Conservation (phyloP, 2,329 filamentous ascomycete species). For the Grosmannia clavigera region DNA sequence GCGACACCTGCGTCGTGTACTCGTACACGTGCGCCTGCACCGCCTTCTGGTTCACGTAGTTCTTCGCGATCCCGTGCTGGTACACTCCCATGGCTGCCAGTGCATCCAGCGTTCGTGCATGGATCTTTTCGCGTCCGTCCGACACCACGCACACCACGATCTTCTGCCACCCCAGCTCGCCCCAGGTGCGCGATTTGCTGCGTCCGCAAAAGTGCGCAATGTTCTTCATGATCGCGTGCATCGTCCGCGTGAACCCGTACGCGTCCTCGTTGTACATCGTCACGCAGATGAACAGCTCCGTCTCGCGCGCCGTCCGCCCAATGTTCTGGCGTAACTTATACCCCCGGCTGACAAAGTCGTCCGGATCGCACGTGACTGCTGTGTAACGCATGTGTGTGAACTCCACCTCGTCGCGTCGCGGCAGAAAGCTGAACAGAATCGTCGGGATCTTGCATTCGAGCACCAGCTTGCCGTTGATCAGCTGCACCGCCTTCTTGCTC, state of each 20-base stretch:
- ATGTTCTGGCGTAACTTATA: conserved; percentile 78
- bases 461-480: conserved; percentile 96
- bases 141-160: conserved; percentile 96
- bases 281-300: conserved; percentile 89
- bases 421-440: conserved; percentile 93
- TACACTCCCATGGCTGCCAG: conserved; percentile 96
- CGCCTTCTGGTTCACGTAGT: conserved; percentile 89
- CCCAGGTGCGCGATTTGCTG: conserved; percentile 88
- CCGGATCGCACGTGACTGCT: conserved; percentile 86
- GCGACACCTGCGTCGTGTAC: conserved; percentile 94
- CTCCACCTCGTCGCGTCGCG: conserved; percentile 81
- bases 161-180: conserved; percentile 95
- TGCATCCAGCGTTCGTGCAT: conserved; percentile 85
- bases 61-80: conserved; percentile 97
- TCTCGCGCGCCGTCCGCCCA: conserved; percentile 84
- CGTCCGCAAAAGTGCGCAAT: conserved; percentile 93
- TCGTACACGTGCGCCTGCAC: conserved; percentile 97
- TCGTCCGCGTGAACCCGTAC: conserved; percentile 89
- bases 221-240: conserved; percentile 98
- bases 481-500: conserved; percentile 82
- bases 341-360: conserved; percentile 90
- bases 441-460: conserved; percentile 98
- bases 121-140: conserved; percentile 80
- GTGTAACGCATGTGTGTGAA: conserved; percentile 96
- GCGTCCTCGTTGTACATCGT: conserved; percentile 99